A percentile compares a stretch with the other conserved stretches of the same genome.
Evolutionary conservation across 306 rosid species (phyloP).

Genomic region (Prunus salicina): DNA sequence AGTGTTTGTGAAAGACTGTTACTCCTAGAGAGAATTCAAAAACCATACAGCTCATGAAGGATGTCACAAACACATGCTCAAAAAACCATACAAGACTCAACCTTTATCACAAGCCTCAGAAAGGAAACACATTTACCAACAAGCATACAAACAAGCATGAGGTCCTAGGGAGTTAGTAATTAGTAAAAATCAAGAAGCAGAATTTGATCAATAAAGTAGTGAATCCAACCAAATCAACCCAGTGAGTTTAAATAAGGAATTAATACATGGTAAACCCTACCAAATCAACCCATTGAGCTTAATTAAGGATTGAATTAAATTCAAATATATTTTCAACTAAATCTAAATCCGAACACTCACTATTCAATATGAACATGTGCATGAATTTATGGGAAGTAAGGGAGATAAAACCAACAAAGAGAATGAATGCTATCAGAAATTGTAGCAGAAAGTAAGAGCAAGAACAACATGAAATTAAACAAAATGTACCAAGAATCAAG

Average conservation of each 20-base stretch:
- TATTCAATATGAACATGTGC: background rate
- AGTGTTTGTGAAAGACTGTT: background rate
- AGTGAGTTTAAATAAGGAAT: background rate
- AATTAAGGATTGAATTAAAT: background rate
- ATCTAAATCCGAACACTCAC: background rate
- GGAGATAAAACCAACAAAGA: no score
- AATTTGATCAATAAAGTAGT: background rate
- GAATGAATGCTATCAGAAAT: no score
- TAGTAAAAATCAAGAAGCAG: background rate
- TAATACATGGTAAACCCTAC: background rate
- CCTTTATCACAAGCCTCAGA: background rate
- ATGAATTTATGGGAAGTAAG: background rate
- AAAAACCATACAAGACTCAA: no score
- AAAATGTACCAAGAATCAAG: background rate
- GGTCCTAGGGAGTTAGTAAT: background rate
- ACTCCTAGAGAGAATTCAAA: slow-evolving; percentile 16
- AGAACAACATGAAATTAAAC: background rate
- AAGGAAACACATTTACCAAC: background rate
- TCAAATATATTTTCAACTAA: background rate
- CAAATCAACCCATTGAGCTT: slow-evolving; percentile 5
- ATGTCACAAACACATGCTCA: background rate
- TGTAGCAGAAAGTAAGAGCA: background rate
- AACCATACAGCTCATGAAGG: background rate
- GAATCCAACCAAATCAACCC: background rate
- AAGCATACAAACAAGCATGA: no score